Conservation (phyloP, 176 grass and related monocot species). For the sorghum (Sorghum bicolor) region DNA sequence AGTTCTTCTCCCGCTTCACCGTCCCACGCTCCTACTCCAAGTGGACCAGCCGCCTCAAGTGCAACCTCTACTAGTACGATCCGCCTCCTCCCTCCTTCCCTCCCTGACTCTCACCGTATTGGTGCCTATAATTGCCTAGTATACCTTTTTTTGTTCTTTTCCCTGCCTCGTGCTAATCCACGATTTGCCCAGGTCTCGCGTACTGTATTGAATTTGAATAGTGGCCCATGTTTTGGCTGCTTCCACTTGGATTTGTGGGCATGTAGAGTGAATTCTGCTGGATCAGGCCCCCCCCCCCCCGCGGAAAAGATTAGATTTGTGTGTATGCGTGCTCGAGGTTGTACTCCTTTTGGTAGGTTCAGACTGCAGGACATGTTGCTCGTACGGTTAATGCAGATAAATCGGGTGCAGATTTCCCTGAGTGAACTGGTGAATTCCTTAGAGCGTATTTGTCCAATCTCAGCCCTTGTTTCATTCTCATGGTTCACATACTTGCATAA, state of each 20-base stretch:
- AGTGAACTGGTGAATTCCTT: not conserved
- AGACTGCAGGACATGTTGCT: not conserved
- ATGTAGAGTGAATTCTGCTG: not conserved
- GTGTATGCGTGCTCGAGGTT: not conserved
- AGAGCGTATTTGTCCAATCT: not conserved
- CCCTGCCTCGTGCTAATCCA: not conserved
- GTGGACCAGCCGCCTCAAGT: constrained; percentile 98
- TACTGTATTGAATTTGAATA: not conserved
- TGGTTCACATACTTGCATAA: not conserved
- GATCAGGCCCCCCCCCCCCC: not conserved
- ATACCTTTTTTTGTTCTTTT: not conserved
- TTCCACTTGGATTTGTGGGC: not conserved
- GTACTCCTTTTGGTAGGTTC: not conserved
- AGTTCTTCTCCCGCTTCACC: constrained; percentile 99
- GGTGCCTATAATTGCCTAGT: not conserved
- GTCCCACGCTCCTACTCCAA: constrained; percentile 94
- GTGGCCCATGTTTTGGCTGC: not conserved
- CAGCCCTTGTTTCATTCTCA: not conserved
- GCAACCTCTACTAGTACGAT: constrained; percentile 99
- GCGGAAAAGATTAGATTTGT: not conserved
- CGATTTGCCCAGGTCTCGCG: not conserved
- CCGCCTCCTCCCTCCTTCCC: not conserved
- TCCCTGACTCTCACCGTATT: not conserved
- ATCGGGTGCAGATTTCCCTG: not conserved
- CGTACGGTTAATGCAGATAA: constrained; percentile 9